Evolutionary conservation across 352 stramenopile genomes (phyloP).

Genomic region (Phytophthora tubulina): DNA sequence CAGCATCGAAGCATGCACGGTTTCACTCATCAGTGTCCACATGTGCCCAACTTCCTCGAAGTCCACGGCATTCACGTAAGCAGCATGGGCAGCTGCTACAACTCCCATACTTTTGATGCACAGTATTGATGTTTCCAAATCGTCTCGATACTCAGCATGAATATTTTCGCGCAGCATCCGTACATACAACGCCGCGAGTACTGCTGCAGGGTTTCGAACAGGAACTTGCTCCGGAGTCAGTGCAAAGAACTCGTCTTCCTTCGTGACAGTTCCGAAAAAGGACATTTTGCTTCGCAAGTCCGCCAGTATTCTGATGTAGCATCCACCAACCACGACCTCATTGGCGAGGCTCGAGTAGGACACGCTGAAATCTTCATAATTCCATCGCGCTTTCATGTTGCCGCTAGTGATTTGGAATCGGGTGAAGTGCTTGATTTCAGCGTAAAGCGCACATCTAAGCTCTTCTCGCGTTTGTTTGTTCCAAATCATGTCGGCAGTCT

Average conservation of each 20-base stretch:
- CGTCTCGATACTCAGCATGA: slow-evolving; percentile 68
- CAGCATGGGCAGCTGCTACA: slow-evolving; percentile 63
- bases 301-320: slow-evolving; percentile 88
- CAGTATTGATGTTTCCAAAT: slow-evolving; percentile 68
- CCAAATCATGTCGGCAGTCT: slow-evolving; percentile 95
- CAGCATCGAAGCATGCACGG: slow-evolving; percentile 67
- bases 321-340: slow-evolving; percentile 90
- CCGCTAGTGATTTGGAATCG: slow-evolving; percentile 76
- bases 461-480: slow-evolving; percentile 91
- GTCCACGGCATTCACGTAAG: slow-evolving; percentile 45
- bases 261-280: slow-evolving; percentile 47
- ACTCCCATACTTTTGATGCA: slow-evolving; percentile 76
- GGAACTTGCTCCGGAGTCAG: slow-evolving; percentile 65
- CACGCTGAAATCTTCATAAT: slow-evolving; percentile 96
- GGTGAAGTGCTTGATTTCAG: slow-evolving; percentile 86
- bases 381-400: slow-evolving; percentile 92
- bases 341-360: slow-evolving; percentile 89
- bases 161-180: slow-evolving; percentile 83
- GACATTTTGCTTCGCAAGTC: slow-evolving; percentile 59
- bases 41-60: slow-evolving; percentile 83
- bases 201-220: slow-evolving; percentile 56
- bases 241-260: slow-evolving; percentile 66
- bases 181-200: slow-evolving; percentile 75
- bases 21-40: slow-evolving; percentile 69
- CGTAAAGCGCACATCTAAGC: slow-evolving; percentile 85